Base-by-base conservation (phyloP, 2,329 filamentous ascomycete species). In the Ampelomyces quisqualis region DNA sequence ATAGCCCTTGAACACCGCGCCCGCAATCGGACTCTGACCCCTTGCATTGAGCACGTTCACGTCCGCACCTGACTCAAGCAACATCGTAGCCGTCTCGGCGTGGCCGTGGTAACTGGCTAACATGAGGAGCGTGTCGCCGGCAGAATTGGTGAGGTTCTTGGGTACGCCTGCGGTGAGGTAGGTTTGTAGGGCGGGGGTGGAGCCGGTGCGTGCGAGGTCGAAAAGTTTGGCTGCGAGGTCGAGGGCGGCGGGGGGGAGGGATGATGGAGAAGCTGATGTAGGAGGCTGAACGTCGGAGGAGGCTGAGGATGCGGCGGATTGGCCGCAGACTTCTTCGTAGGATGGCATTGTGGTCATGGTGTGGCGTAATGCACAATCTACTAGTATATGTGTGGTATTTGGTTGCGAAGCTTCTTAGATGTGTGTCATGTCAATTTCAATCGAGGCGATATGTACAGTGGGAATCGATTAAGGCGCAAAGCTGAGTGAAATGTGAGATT, bases 111-210 rank as follows among this genome's bases (percentile, higher is more conserved):
- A 88, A 0, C 83, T 77, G 0, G 84, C 80, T 1, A 89, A 76
- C 85, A 89, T 89, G 44, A 88, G 71, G 45, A 88, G 66, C n/a
- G 79, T 86, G 61, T 89, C 84, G 34, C 85, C 85, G 49, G 85
- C 84, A 34, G 84, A 77, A 55, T 88, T 88, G 15, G 83, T 86
- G 64, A 88, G 72, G 55, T 87, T 88, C 1, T 78, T 72, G 0
- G 84, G 84, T 18, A 88, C 70, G 1, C 85, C 84, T 2, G 79
- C 80, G 1, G 75, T 72, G 24, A 89, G 65, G 33, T 85, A 85
- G 64, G 83, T 77, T 28, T 75, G 61, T n/a, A 89, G 78, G 9
- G 80, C 65, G 4, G 76, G 60, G 2, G 77, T 71, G 34, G 83
- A 70, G 40, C 84, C 85, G 15, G 68, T 60, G 21, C 85, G 77